A percentile compares a stretch with the other conserved stretches of the same genome.
phyloP scores from a whole-genome alignment of 2,329 filamentous ascomycete genomes.

The Coniochaeta prunicola region DNA sequence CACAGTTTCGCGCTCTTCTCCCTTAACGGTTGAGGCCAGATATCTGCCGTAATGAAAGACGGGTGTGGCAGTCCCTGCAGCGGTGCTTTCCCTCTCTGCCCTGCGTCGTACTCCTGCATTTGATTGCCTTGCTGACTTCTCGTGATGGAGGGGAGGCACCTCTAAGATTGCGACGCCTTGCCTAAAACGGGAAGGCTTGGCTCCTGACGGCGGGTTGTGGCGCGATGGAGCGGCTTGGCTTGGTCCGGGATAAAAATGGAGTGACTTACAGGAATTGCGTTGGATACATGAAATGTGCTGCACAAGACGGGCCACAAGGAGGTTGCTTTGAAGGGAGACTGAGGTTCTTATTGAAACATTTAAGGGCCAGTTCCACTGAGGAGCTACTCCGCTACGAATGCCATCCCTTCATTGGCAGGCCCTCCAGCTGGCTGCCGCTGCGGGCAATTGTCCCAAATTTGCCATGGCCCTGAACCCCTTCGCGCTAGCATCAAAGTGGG shows the following conservation, averaged over 20 bases:
- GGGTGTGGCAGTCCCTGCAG: neutral
- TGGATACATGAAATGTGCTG: neutral
- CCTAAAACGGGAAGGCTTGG: neutral
- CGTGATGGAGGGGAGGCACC: neutral
- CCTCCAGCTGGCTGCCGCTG: conserved; percentile 6
- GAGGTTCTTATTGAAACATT: neutral
- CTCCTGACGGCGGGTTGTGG: neutral
- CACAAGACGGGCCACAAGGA: neutral
- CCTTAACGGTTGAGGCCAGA: neutral
- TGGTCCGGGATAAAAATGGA: neutral
- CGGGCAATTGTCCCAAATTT: conserved; percentile 9
- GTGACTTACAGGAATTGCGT: neutral
- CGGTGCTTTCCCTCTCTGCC: neutral
- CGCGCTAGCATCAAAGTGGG: conserved; percentile 2
- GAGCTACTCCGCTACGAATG: neutral
- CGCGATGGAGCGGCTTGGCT: neutral
- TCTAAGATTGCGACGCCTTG: neutral
- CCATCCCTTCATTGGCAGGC: neutral
- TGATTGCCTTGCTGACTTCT: neutral
- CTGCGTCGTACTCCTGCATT: neutral
- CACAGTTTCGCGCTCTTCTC: neutral
- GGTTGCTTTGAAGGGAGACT: neutral
- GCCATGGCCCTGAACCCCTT: conserved; percentile 2
- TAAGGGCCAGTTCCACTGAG: neutral
- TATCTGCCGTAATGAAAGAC: neutral